Conservation (phyloP, 140 eudicot genomes). For the Oenanthe javanica region DNA sequence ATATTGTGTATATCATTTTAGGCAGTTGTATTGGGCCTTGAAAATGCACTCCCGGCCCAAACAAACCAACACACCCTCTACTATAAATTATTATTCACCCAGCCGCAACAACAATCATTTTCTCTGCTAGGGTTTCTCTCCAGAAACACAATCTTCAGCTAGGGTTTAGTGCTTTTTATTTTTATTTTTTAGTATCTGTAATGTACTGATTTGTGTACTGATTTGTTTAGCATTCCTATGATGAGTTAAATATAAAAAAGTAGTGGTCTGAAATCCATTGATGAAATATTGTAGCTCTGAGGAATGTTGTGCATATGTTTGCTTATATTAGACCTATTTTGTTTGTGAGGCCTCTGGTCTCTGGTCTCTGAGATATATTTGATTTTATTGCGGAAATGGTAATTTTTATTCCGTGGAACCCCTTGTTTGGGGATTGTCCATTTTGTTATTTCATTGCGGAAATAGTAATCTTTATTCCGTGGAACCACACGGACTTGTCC, state of each 20-base stretch:
- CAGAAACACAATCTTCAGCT: too few species aligned
- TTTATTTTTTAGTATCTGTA: too few species aligned
- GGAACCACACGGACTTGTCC: too few species aligned
- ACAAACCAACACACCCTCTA: neutral
- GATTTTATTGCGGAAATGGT: too few species aligned
- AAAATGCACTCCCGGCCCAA: neutral
- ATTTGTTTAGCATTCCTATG: neutral
- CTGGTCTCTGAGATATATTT: too few species aligned
- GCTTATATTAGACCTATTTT: too few species aligned
- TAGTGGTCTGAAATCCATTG: conserved; percentile 19
- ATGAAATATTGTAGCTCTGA: conserved; percentile 9
- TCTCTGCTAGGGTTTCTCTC: neutral
- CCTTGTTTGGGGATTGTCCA: too few species aligned
- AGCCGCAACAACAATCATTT: neutral
- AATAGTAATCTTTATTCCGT: too few species aligned
- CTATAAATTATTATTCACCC: neutral
- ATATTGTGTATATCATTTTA: neutral
- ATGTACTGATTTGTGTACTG: too few species aligned
- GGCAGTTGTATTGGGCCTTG: neutral
- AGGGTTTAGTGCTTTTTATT: too few species aligned
- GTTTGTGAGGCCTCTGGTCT: neutral
- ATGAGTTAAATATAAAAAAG: conserved; percentile 11
- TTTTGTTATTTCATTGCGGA: neutral
- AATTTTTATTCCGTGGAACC: too few species aligned
- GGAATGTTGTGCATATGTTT: too few species aligned